Evolutionary conservation across 768 basidiomycete species (phyloP).

Genomic region (Cyclocybe aegerita): DNA sequence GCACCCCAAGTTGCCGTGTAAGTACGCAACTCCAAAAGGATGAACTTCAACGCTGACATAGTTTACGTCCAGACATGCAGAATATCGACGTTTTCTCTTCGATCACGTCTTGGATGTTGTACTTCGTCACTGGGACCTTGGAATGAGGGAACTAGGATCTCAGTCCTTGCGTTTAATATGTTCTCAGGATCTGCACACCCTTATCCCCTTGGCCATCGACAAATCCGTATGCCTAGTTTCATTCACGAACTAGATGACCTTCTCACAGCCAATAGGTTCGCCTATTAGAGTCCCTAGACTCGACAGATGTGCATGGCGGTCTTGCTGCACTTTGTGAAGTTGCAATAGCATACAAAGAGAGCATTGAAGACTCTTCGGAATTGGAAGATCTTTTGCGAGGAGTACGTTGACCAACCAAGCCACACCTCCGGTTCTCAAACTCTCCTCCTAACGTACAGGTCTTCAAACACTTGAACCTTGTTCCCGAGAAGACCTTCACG

Average conservation of each 20-base stretch:
- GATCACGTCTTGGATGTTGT: constrained; percentile 74
- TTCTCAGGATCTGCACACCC: constrained; percentile 49
- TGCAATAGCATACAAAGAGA: constrained; percentile 52
- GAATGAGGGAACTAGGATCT: constrained; percentile 77
- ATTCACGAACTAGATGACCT: constrained; percentile 1
- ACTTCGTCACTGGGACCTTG: constrained; percentile 85
- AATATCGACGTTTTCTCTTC: constrained; percentile 70
- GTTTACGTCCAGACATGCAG: constrained; percentile 56
- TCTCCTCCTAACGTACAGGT: constrained; percentile 45
- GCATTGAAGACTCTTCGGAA: constrained; percentile 23
- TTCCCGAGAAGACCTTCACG: constrained; percentile 60
- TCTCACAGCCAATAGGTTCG: constrained; percentile 38
- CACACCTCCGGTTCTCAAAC: not conserved
- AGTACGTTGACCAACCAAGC: constrained; percentile 33
- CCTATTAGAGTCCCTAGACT: constrained; percentile 64
- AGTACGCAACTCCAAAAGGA: constrained; percentile 27
- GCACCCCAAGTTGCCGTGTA: constrained; percentile 88
- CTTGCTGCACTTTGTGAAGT: constrained; percentile 76
- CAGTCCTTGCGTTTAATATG: constrained; percentile 73
- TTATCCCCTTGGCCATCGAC: constrained; percentile 49
- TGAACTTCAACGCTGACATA: not conserved
- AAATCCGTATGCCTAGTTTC: constrained; percentile 49
- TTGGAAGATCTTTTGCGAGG: constrained; percentile 40
- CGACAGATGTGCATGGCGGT: constrained; percentile 76
- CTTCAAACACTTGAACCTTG: constrained; percentile 53